Evolutionary conservation across 169 alveolate genomes (phyloP), one percentile per base, ranked within the genome.

Genomic region (Babesia sp.): DNA sequence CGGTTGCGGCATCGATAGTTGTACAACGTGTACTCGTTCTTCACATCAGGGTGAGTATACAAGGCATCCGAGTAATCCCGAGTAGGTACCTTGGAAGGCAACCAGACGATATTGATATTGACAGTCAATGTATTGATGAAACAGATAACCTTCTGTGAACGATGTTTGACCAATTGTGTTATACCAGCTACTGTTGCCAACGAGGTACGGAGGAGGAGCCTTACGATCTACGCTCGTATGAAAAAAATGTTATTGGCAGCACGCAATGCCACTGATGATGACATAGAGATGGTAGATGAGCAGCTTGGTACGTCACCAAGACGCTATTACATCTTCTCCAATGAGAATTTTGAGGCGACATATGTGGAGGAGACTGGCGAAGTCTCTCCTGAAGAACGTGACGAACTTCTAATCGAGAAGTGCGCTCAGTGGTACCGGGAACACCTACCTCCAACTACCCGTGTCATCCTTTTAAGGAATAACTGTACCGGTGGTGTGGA

Each of bases 361-460:
- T 68, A 37, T 29, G 70, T 78, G 22, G 76, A 36, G 54, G 83
- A 78, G 20, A 36, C 20, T n/a, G 69, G 54, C 18, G 54, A 68
- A 0, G 70, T 55, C 16, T 45, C 64, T 14, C 50, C 56, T 29
- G 60, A 36, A 8, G 76, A 78, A 8, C 71, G 86, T 34, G 86
- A 78, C 53, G 39, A 55, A 8, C 22, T 45, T 3, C 61, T 72
- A 34, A 51, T 78, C 2, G 60, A 48, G 45, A 58, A 68, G 41
- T 78, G 86, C 41, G 86, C 86, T n/a, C 24, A 34, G 14, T 78
- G 86, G 86, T 78, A 78, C 67, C 42, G 46, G 68, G n/a, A 26
- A 9, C 86, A 78, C 42, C 54, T 48, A 3, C 71, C 67, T 9
- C 50, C 67, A 4, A 7, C 44, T 3, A 7, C 20, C 55, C 37